Evolutionary conservation across 371 early-diverging fungal species (phyloP), one percentile per base, ranked within the genome.

Genomic region (Batrachochytrium dendrobatidis): DNA sequence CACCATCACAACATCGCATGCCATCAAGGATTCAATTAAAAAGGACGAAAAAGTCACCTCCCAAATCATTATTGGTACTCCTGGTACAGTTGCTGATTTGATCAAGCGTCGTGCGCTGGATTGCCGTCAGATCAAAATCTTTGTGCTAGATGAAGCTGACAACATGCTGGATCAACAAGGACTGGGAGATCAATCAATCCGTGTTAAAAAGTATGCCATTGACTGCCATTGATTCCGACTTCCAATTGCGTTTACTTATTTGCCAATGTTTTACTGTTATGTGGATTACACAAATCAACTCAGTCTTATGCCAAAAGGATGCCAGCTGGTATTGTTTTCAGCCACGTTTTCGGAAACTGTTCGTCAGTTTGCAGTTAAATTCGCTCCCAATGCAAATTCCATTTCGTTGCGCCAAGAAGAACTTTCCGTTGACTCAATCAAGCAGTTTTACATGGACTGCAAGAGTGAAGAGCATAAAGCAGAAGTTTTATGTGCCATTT

Each of bases 391-490:
- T 32, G 89, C 95, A 24, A 89, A 92, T 70, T 82, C 87, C 70
- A 88, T 97, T 58, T 81, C 81, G 0, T 80, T 97, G 53, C 85
- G 88, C 62, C 80, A 83, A 30, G 87, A 92, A 56, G 98, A 99
- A 64, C 74, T 95, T 4, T 91, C 91, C 3, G 96, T 99, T 20
- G 92, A 92, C 26, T 88, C 84, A 1, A 99, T 99, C 72, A 90
- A 90, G 66, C 96, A 98, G 76, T 92, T 91, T 65, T 98, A 95
- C 74, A 89, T 99, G 82, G 94, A 97, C 70, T 91, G 95, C 68
- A 70, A 75, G 25, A 76, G 75, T 60, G 81, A 84, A 49, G 78
- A 83, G 18, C 88, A 89, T 67, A 94, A 94, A 72, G 82, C 86
- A 35, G 84, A 89, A 50, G 86, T 90, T 3, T 73, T 99, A 24